Evolutionary conservation across 164 flowering plant genomes (phyloP), one percentile per base, ranked within the genome.

Genomic region (Magnolia changhungtana): DNA sequence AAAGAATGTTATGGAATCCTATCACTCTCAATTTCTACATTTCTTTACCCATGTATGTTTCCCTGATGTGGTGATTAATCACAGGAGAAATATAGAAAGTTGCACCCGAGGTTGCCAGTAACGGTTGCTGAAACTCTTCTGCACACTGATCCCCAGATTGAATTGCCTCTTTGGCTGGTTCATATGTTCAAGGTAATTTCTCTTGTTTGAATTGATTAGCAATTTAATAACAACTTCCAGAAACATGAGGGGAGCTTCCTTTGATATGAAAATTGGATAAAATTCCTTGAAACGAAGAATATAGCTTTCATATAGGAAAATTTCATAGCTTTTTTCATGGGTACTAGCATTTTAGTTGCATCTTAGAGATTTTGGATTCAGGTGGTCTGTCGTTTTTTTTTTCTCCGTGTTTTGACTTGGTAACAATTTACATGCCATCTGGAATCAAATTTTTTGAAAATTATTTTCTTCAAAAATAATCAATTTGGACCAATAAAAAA

Each of bases 151-250:
- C 81, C 93, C 77, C 91, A 90, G 74, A 89, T 96, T 75, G 98
- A 94, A 75, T 82, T 96, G 82, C 99, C 99, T 74, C 88, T 94
- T 61, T 96, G 99, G 99, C 83, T 96, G 65, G 92, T 94, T 76
- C 84, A 84, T 50, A 88, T 90, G 90, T 94, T 96, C 84, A 96
- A 94, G 99, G 99, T 96, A 84, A 75, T 80, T 63, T 18, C 74
- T 72, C 31, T 72, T 31, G 29, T 51, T 10, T 61, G 63, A 24
- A 27, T 50, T 64, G 45, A 21, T 64, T 19, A 8, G 27, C 14
- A 1, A 13, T 37, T 24, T 68, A 14, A 37, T 37, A 37, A 37
- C 45, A 55, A 16, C 61, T 55, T 55, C 16, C 61, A 55, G 61
- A 16, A 8, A 55, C 18, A 55, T 9, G 13, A 55, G 61, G 61